Evolutionary conservation across 78 protist species (phyloP).

Genomic region (Cavenderia fasciculata): DNA sequence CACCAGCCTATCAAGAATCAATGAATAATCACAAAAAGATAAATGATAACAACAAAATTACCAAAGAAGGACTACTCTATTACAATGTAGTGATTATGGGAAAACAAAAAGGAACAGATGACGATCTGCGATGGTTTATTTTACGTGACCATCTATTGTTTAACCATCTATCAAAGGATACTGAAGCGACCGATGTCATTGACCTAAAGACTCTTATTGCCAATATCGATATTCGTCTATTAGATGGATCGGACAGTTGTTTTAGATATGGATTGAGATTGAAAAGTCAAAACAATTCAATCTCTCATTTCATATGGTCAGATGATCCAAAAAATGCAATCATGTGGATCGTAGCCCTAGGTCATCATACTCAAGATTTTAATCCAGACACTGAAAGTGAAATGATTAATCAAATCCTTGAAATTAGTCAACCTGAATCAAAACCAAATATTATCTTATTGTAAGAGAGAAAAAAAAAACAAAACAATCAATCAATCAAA

Average conservation of each 20-base stretch:
- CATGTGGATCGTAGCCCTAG: constrained; percentile 53
- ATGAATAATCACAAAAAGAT: background rate
- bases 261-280: constrained; percentile 48
- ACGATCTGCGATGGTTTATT: constrained; percentile 64
- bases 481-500: background rate
- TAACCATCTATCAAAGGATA: constrained; percentile 50
- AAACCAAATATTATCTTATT: constrained; percentile 25
- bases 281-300: constrained; percentile 20
- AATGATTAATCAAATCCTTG: constrained; percentile 72
- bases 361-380: background rate
- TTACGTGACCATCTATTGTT: constrained; percentile 37
- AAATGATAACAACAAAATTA: background rate
- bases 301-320: constrained; percentile 70
- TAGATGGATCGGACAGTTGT: constrained; percentile 14
- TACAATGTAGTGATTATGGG: constrained; percentile 58
- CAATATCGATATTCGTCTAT: constrained; percentile 40
- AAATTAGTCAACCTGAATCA: constrained; percentile 70
- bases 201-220: constrained; percentile 24
- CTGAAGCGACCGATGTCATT: constrained; percentile 35
- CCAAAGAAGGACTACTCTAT: constrained; percentile 44
- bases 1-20: background rate
- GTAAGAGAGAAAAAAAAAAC: background rate
- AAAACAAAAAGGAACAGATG: constrained; percentile 6
- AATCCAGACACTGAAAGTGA: constrained; percentile 45
- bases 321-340: constrained; percentile 48